These are phyloP conservation scores for Colletotrichum liriopes DNA, from an alignment of 2,329 filamentous ascomycete species.

Conservation along the genomic window DNA sequence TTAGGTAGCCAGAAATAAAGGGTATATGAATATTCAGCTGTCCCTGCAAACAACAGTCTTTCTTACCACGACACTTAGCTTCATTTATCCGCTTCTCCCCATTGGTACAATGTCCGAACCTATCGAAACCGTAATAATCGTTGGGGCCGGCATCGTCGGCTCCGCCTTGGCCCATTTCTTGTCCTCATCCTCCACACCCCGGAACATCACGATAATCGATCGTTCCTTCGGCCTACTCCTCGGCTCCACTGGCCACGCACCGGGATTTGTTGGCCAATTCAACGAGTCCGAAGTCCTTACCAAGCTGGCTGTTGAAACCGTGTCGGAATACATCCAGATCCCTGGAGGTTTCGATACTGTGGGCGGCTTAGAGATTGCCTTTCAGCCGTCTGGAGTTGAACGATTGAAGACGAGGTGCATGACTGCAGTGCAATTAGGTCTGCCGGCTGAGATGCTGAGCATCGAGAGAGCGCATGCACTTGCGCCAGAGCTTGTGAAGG, in stretches of 20 bases:
- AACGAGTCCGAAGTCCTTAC: constrained; percentile 33
- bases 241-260: constrained; percentile 34
- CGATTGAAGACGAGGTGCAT: constrained; percentile 2
- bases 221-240: constrained; percentile 23
- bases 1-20: not conserved
- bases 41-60: not conserved
- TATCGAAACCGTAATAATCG: constrained; percentile 53
- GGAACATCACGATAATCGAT: constrained; percentile 19
- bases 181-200: not conserved
- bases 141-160: constrained; percentile 56
- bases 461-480: constrained; percentile 11
- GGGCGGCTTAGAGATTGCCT: constrained; percentile 23
- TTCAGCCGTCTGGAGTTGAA: not conserved
- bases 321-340: constrained; percentile 27
- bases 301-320: constrained; percentile 18
- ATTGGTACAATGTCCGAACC: not conserved
- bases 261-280: constrained; percentile 31
- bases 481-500: constrained; percentile 23
- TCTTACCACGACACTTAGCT: not conserved
- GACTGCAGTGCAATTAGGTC: not conserved
- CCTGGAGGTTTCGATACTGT: constrained; percentile 25
- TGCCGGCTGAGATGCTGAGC: constrained; percentile 15
- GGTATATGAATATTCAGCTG: too few relatives aligned
- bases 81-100: not conserved
- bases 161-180: constrained; percentile 56